phyloP scores from a whole-genome alignment of 1,284 basidiomycete species.

The Taiwanofungus camphoratus region DNA sequence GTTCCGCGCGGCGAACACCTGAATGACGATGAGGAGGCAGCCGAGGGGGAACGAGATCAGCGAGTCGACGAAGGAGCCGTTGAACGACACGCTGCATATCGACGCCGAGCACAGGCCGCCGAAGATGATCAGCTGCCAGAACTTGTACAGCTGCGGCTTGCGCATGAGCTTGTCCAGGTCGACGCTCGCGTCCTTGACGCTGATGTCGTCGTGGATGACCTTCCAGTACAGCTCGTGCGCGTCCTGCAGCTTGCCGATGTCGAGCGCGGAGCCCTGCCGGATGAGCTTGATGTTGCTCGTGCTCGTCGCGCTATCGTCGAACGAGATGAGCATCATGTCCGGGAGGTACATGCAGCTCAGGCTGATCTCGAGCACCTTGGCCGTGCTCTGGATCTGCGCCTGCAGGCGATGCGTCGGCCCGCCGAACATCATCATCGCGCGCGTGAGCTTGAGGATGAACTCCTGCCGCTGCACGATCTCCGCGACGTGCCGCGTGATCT shows the following conservation, averaged over 20 bases:
- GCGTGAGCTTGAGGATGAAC: conserved; percentile 84
- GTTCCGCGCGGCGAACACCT: conserved; percentile 69
- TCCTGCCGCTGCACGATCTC: conserved; percentile 84
- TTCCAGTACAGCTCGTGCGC: conserved; percentile 82
- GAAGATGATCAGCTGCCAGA: conserved; percentile 66
- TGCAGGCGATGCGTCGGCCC: conserved; percentile 87
- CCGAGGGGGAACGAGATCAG: conserved; percentile 76
- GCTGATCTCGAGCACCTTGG: conserved; percentile 79
- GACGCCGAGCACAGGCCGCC: conserved; percentile 80
- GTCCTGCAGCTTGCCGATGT: conserved; percentile 74
- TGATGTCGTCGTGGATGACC: conserved; percentile 84
- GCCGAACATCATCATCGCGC: conserved; percentile 95
- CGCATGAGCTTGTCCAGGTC: conserved; percentile 78
- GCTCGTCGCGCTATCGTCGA: conserved; percentile 79
- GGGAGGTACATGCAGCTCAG: conserved; percentile 86
- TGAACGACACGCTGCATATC: conserved; percentile 71
- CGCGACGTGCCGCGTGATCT: conserved; percentile 90
- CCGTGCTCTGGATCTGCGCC: conserved; percentile 83
- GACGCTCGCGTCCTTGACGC: conserved; percentile 73
- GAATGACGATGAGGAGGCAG: conserved; percentile 72
- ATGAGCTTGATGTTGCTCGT: conserved; percentile 86
- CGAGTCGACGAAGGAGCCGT: conserved; percentile 78
- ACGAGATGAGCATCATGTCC: conserved; percentile 77
- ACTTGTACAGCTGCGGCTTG: conserved; percentile 54
- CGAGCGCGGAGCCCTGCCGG: conserved; percentile 68